A percentile compares a stretch with the other conserved stretches of the same genome.
phyloP scores from a whole-genome alignment of 1,139 yeast species.

The Pichia sp. region DNA sequence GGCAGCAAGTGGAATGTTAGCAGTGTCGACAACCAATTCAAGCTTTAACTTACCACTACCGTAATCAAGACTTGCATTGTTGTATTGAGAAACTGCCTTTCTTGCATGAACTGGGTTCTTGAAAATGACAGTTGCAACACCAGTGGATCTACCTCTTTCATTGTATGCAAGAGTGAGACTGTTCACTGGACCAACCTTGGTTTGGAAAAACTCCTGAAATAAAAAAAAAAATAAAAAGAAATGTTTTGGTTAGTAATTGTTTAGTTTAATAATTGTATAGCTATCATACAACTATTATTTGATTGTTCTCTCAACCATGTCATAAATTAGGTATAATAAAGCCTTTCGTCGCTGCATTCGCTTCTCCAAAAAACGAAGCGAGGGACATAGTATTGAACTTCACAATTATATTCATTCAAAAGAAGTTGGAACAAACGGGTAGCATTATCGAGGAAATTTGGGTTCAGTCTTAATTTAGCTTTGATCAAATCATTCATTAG shows the following conservation, averaged over 20 bases:
- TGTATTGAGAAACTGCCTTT: conserved; percentile 73
- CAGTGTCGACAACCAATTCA: conserved; percentile 82
- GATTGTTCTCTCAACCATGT: no score
- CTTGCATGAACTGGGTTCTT: conserved; percentile 59
- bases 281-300: no score
- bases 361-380: no score
- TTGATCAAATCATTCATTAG: no score
- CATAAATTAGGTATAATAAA: no score
- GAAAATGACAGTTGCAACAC: conserved; percentile 84
- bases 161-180: conserved; percentile 70
- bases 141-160: conserved; percentile 84
- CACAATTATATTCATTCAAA: no score
- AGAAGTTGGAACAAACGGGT: no score
- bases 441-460: no score
- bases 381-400: no score
- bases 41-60: conserved; percentile 74
- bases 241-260: conserved; percentile 11
- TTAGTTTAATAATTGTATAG: no score
- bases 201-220: conserved; percentile 75
- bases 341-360: no score
- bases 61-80: conserved; percentile 90
- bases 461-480: no score
- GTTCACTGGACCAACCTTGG: conserved; percentile 81
- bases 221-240: conserved; percentile 2
- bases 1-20: conserved; percentile 64